These are phyloP conservation scores for Scutellaria minor DNA, from an alignment of 257 asterid genomes.

Conservation along the genomic window DNA sequence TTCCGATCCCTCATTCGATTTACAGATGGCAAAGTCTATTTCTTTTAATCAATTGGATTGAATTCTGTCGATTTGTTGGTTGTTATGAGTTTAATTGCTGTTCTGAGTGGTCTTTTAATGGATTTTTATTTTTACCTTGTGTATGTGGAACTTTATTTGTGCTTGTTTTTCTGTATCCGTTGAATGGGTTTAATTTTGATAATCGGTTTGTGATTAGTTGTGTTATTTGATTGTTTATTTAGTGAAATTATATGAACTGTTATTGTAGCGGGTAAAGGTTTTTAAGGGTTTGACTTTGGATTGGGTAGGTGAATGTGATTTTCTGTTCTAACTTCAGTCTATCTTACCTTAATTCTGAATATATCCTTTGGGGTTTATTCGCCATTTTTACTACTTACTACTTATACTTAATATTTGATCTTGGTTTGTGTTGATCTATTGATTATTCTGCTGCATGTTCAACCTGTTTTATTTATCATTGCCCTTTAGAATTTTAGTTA, in stretches of 20 bases:
- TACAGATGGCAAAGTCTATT: slow-evolving; percentile 25
- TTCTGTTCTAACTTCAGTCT: slow-evolving; percentile 13
- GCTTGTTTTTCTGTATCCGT: background rate
- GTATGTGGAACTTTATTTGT: slow-evolving; percentile 24
- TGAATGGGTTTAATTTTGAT: background rate
- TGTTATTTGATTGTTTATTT: slow-evolving; percentile 29
- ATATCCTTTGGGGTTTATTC: background rate
- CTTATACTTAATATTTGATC: background rate
- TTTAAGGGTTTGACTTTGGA: slow-evolving; percentile 51
- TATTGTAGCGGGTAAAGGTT: slow-evolving; percentile 21
- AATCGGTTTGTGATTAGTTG: slow-evolving; percentile 22
- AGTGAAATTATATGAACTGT: slow-evolving; percentile 18
- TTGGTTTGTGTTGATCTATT: slow-evolving; percentile 31
- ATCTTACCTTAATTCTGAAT: slow-evolving; percentile 12
- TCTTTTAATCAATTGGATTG: slow-evolving; percentile 25
- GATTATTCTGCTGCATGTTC: slow-evolving; percentile 21
- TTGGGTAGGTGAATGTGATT: slow-evolving; percentile 36
- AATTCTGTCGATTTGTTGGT: slow-evolving; percentile 32
- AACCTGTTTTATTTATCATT: background rate
- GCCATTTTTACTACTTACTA: background rate
- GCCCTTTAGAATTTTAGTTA: background rate
- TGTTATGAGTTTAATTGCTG: slow-evolving; percentile 30
- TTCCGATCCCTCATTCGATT: slow-evolving; percentile 44
- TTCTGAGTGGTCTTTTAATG: slow-evolving; percentile 4
- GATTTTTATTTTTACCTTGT: slow-evolving; percentile 30